Evolutionary conservation across 2,329 filamentous ascomycete genomes (phyloP), one percentile per base, ranked within the genome.

Genomic region (Rhynchosporium secalis): DNA sequence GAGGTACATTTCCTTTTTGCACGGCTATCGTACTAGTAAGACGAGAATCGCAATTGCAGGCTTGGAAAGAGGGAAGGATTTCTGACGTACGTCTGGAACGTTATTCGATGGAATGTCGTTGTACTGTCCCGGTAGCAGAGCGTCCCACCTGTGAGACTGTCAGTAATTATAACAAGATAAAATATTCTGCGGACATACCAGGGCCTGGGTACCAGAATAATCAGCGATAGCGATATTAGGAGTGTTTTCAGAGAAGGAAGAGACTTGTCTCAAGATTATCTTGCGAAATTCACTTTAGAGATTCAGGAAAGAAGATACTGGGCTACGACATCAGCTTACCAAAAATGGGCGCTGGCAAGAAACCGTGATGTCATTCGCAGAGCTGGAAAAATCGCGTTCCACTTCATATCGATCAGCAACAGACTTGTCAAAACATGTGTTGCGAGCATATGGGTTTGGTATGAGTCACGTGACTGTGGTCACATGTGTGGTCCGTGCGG

Each of bases 301-400:
- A 20, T 20, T 20, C 20, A 20, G 20, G 20, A 20, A 20, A 20
- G 20, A 1, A 20, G 1, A 20, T 20, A 20, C 20, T 20, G 20
- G 20, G 20, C 20, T 20, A 1, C 20, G 1, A 20, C 20, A 20
- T 20, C 20, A 20, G 20, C 20, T 20, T 20, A 20, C 20, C 60
- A 65, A 20, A 62, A 5, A 46, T 59, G 45, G 10, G 54, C 49
- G 47, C 60, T 54, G 8, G 45, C 36, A 9, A 65, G 20, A 31
- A 62, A 60, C 36, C 51, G 55, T 20, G 36, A 60, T 28, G 62
- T 62, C 7, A 65, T 38, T 55, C 48, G 45, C 2, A 65, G 10
- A 1, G 49, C 15, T 6, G 64, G 59, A 29, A 45, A 29, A 6
- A 62, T 13, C 20, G 51, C 62, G 40, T 63, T 31, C 62, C n/a